Base-by-base conservation (phyloP, 345 rosid genomes). In the Hibiscus trionum region DNA sequence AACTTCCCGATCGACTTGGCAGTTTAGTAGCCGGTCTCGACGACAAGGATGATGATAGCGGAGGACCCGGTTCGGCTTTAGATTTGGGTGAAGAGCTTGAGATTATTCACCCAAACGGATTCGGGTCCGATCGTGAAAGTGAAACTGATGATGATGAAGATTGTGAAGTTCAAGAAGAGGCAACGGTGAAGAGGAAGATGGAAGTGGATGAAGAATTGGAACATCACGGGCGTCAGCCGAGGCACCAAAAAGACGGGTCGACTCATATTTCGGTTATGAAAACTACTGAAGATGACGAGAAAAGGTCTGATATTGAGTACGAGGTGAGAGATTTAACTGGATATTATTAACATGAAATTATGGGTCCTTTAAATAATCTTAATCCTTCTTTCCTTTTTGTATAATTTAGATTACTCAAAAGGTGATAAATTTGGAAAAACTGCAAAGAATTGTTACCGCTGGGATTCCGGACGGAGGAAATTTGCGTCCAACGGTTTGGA, bases 381-480 rank as follows among this genome's bases (percentile, higher is more conserved):
- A 46, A 42, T 35, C 53, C 21, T n/a, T 39, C 21, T 31, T 70
- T 44, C 52, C 5, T 71, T 44, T 26, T 64, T 75, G 16, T 66
- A 24, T 72, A 61, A 56, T 67, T 58, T 79, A 86, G 91, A 69
- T 89, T 42, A 82, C 90, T 37, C 90, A 80, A 77, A 76, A 73
- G 78, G 87, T 87, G 75, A 83, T 89, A 59, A 84, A 89, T 80
- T 66, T 87, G 80, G 90, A 86, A 47, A 89, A 87, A 74, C 57
- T 87, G 72, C 86, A 76, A 72, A 84, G 87, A 73, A 82, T 86
- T 68, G 88, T 88, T 2, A 73, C 77, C 49, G 75, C 79, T 0
- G 91, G 91, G 31, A 80, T 89, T 71, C 88, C 89, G 35, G 81
- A 82, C n/a, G 89, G 88, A 66, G 87, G 86, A 63, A 83, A 88